A percentile compares a stretch with the other conserved stretches of the same genome.
These are phyloP conservation scores for Petrea volubilis DNA, from an alignment of 257 asterid species.

Conservation along the genomic window DNA sequence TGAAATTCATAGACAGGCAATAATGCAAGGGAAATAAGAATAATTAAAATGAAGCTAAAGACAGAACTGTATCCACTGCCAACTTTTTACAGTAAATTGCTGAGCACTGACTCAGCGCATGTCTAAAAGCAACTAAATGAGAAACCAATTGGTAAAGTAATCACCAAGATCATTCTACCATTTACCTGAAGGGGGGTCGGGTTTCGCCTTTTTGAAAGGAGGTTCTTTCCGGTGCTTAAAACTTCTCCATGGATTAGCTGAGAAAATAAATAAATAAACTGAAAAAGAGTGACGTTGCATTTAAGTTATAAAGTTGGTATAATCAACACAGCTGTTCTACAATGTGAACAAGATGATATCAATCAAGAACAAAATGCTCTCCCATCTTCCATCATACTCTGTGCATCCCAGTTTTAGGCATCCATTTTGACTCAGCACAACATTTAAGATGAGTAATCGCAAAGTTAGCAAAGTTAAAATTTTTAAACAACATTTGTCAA, in stretches of 20 bases:
- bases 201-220: slow-evolving; percentile 74
- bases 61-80: background rate
- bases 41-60: background rate
- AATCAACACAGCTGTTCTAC: slow-evolving; percentile 5
- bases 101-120: background rate
- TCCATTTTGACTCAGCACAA: slow-evolving; percentile 10
- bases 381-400: no score
- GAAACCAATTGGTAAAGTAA: slow-evolving; percentile 16
- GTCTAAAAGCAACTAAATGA: slow-evolving; percentile 4
- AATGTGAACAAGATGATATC: slow-evolving; percentile 19
- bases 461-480: background rate
- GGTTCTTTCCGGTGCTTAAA: slow-evolving; percentile 73
- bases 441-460: background rate
- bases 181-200: slow-evolving; percentile 75
- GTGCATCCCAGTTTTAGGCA: slow-evolving; percentile 3
- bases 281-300: slow-evolving; percentile 20
- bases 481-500: no score
- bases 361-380: slow-evolving; percentile 21
- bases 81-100: slow-evolving; percentile 8
- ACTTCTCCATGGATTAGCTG: slow-evolving; percentile 73
- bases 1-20: slow-evolving; percentile 23
- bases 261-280: no score
- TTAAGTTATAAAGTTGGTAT: slow-evolving; percentile 16
- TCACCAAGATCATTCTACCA: slow-evolving; percentile 23
- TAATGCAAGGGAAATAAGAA: slow-evolving; percentile 5